Percentiles rank a stretch among this genome's conserved stretches.
phyloP scores from a whole-genome alignment of 2,329 filamentous ascomycete species.

The Ceratocystis colombiana region DNA sequence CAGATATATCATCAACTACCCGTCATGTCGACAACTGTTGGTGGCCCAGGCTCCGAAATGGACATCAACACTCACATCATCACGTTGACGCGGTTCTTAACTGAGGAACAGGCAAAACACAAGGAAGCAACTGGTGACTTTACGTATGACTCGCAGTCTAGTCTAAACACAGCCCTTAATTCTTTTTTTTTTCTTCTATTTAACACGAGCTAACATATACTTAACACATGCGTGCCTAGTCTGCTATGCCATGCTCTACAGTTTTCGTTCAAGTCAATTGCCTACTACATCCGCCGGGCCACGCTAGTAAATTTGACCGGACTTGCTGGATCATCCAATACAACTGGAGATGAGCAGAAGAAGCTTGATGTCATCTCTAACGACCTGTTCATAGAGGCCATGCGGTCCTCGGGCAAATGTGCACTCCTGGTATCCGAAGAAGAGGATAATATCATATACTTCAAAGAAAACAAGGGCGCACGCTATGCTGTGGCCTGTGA shows the following conservation, averaged over 20 bases:
- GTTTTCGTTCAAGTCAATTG: constrained; percentile 99
- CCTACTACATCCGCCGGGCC: constrained; percentile 96
- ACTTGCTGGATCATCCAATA: constrained; percentile 88
- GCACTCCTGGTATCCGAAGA: constrained; percentile 94
- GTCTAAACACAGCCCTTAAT: neutral
- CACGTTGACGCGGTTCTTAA: constrained; percentile 89
- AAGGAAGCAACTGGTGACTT: constrained; percentile 96
- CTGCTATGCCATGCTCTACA: constrained; percentile 94
- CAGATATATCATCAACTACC: neutral
- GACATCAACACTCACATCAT: constrained; percentile 93
- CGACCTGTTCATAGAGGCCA: constrained; percentile 90
- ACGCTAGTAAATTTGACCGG: constrained; percentile 92
- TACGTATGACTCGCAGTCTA: constrained; percentile 51
- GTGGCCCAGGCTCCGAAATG: constrained; percentile 38
- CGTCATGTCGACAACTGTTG: constrained; percentile 23
- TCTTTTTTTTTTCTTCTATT: neutral
- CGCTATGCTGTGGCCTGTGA: constrained; percentile 95
- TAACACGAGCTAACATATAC: constrained; percentile 18
- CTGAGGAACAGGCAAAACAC: constrained; percentile 88
- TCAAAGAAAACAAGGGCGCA: constrained; percentile 62
- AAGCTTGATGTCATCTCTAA: constrained; percentile 99
- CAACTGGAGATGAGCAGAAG: constrained; percentile 96
- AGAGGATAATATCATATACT: constrained; percentile 85
- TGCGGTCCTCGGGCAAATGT: constrained; percentile 86
- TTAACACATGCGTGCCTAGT: constrained; percentile 38